Conservation (phyloP, 176 grass and related monocot genomes). For the Puccinellia tenuiflora region DNA sequence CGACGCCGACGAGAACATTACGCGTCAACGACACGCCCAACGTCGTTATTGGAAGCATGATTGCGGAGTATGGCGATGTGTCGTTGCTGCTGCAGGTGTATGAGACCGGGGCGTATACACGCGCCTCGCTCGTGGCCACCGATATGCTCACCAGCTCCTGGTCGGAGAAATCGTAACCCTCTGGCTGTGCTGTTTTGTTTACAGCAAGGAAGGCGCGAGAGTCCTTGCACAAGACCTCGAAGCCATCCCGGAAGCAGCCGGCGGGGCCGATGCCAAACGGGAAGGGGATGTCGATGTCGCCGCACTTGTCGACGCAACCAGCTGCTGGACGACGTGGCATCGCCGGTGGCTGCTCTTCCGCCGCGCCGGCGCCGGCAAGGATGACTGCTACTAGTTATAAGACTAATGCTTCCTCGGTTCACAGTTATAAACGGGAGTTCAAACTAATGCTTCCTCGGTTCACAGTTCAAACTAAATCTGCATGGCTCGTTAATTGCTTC, state of each 20-base stretch:
- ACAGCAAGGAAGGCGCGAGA: not conserved
- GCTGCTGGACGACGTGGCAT: no score
- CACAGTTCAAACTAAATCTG: no score
- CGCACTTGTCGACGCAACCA: not conserved
- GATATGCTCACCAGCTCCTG: not conserved
- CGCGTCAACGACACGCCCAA: not conserved
- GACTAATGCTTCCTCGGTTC: no score
- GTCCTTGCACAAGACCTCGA: not conserved
- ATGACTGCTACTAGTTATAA: no score
- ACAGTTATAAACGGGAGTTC: no score
- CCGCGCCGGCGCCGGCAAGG: no score
- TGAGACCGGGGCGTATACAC: not conserved
- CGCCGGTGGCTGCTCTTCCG: not conserved
- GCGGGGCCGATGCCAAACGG: not conserved
- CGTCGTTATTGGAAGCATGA: not conserved
- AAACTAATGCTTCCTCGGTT: no score
- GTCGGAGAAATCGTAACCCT: no score
- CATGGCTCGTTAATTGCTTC: no score
- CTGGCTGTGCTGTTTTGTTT: not conserved
- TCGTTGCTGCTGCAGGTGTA: fast-evolving
- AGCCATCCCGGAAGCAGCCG: not conserved
- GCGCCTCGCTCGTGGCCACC: not conserved
- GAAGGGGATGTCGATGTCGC: not conserved
- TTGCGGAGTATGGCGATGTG: not conserved
- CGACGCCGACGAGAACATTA: not conserved